These are phyloP conservation scores for Vanderwaltozyma verrucispora DNA, from an alignment of 805 yeast genomes.

Conservation along the genomic window DNA sequence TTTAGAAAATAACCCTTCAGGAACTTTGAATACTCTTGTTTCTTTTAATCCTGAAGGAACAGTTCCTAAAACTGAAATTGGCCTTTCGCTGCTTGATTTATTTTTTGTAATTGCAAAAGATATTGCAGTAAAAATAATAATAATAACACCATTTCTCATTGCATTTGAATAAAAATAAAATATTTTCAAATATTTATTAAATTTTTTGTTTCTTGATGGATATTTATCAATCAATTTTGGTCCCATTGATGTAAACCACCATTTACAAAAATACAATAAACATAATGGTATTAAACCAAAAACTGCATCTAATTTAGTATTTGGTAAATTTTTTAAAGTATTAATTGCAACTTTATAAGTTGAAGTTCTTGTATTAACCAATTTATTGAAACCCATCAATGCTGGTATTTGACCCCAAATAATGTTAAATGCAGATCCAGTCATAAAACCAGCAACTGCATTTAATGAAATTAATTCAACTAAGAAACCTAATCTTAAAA, in stretches of 20 bases:
- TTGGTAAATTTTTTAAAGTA: slow-evolving; percentile 59
- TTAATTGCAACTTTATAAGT: slow-evolving; percentile 62
- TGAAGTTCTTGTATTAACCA: slow-evolving; percentile 62
- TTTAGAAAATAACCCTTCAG: slow-evolving; percentile 44
- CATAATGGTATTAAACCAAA: slow-evolving; percentile 73
- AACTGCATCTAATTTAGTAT: slow-evolving; percentile 72
- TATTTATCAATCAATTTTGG: slow-evolving; percentile 53
- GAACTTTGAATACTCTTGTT: slow-evolving; percentile 62
- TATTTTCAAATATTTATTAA: slow-evolving; percentile 21
- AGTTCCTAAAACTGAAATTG: slow-evolving; percentile 53
- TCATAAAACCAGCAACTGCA: slow-evolving; percentile 90
- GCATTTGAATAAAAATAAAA: slow-evolving; percentile 63
- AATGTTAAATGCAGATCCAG: slow-evolving; percentile 85
- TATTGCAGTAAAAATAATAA: slow-evolving; percentile 72
- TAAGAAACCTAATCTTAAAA: slow-evolving; percentile 76
- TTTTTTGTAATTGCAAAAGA: slow-evolving; percentile 65
- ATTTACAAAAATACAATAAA: slow-evolving; percentile 66
- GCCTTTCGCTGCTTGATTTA: slow-evolving; percentile 29
- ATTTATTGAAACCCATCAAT: slow-evolving; percentile 61
- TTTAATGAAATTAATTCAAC: slow-evolving; percentile 85
- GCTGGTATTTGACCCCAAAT: slow-evolving; percentile 79
- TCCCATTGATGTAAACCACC: slow-evolving; percentile 40
- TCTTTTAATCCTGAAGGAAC: slow-evolving; percentile 78
- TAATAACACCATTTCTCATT: slow-evolving; percentile 70
- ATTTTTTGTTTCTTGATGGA: slow-evolving; percentile 8